These are phyloP conservation scores for Coemansia sp. DNA, from an alignment of 192 early-diverging fungal species.

Conservation along the genomic window DNA sequence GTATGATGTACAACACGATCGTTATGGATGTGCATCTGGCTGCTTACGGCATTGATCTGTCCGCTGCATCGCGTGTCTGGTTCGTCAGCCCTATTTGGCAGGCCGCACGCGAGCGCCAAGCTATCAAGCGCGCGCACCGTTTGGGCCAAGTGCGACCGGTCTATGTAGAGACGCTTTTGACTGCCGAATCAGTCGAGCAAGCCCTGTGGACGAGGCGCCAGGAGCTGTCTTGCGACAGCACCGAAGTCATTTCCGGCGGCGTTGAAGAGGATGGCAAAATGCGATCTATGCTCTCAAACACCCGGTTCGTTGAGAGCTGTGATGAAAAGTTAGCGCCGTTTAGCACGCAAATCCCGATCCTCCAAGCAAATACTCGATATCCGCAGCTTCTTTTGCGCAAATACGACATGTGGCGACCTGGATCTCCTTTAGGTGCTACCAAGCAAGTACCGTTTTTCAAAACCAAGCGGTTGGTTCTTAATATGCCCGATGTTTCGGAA, in stretches of 20 bases:
- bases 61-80: conserved; percentile 69
- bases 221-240: conserved; percentile 29
- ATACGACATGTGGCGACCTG: conserved; percentile 30
- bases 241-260: conserved; percentile 17
- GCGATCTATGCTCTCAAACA: conserved; percentile 38
- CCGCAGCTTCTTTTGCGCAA: conserved; percentile 27
- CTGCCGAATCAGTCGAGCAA: conserved; percentile 42
- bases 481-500: neutral
- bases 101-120: conserved; percentile 71
- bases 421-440: conserved; percentile 10
- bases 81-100: conserved; percentile 76
- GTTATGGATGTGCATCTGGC: conserved; percentile 56
- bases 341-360: conserved; percentile 3
- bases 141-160: conserved; percentile 64
- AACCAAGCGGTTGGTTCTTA: conserved; percentile 27
- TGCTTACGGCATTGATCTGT: conserved; percentile 79
- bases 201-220: conserved; percentile 43
- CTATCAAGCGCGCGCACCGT: conserved; percentile 83
- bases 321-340: conserved; percentile 7
- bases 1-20: conserved; percentile 43
- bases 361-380: conserved; percentile 31
- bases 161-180: conserved; percentile 44
- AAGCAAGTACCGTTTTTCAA: conserved; percentile 27
- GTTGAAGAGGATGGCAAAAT: conserved; percentile 54
- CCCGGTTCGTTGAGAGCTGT: conserved; percentile 23